Percentiles rank a stretch among this genome's conserved stretches.
These are phyloP conservation scores for Xylariaceae sp. DNA, from an alignment of 2,329 filamentous ascomycete species.

Conservation along the genomic window DNA sequence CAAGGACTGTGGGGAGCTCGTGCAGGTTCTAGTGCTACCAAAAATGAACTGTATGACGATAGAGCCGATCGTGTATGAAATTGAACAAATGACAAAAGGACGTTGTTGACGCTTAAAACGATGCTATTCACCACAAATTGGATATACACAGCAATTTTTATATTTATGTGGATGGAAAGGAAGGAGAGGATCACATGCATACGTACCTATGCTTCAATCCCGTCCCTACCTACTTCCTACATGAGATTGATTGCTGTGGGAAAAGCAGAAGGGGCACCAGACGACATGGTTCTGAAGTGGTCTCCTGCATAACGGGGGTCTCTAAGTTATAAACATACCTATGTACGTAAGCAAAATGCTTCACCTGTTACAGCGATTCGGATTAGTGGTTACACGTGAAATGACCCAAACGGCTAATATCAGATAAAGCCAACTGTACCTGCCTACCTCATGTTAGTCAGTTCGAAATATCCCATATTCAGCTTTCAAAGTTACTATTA, in stretches of 20 bases:
- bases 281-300: background rate
- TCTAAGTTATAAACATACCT: no score
- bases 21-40: constrained; percentile 21
- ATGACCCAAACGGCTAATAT: no score
- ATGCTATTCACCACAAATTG: no score
- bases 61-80: constrained; percentile 18
- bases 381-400: no score
- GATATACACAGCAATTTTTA: no score
- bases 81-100: background rate
- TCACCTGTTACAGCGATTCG: no score
- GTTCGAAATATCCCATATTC: no score
- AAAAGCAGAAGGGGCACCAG: constrained; percentile 9
- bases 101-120: background rate
- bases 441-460: no score
- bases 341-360: no score
- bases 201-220: background rate
- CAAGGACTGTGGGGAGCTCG: constrained; percentile 26
- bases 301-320: constrained; percentile 9
- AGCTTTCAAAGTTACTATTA: no score
- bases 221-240: constrained; percentile 7
- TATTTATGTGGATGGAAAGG: no score
- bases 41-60: constrained; percentile 8
- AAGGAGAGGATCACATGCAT: background rate
- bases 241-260: constrained; percentile 9
- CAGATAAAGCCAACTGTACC: no score